Conservation (phyloP, 2,329 filamentous ascomycete species). For the Pleoardoris graminearum region DNA sequence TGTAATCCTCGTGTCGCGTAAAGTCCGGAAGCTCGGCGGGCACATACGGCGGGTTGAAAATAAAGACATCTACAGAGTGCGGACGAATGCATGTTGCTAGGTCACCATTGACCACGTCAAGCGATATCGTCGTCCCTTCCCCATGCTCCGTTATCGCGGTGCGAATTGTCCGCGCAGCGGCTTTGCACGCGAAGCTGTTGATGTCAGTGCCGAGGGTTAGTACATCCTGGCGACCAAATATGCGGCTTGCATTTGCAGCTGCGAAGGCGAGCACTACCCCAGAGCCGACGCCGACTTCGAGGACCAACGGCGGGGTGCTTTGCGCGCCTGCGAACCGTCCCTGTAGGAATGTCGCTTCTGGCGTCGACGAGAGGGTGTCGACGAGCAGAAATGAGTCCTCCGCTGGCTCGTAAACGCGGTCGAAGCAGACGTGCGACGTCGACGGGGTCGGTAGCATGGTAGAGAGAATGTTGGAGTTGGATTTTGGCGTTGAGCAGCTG, state of each 20-base stretch:
- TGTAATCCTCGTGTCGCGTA: constrained; percentile 44
- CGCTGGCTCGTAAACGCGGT: constrained; percentile 89
- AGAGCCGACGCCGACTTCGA: constrained; percentile 89
- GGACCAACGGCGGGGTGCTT: constrained; percentile 58
- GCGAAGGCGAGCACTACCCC: constrained; percentile 92
- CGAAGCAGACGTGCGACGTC: constrained; percentile 87
- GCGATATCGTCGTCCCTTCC: constrained; percentile 49
- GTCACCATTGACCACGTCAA: constrained; percentile 72
- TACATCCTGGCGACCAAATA: constrained; percentile 73
- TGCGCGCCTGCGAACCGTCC: constrained; percentile 57
- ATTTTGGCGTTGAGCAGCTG: no score
- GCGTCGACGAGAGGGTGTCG: constrained; percentile 77
- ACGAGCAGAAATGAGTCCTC: constrained; percentile 95
- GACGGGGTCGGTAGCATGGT: constrained; percentile 92
- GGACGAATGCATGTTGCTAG: constrained; percentile 64
- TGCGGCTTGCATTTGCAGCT: constrained; percentile 69
- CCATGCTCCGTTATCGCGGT: constrained; percentile 49
- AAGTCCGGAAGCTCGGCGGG: constrained; percentile 74
- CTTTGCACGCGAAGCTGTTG: constrained; percentile 79
- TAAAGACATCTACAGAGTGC: constrained; percentile 73
- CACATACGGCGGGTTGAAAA: constrained; percentile 98
- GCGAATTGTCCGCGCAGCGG: constrained; percentile 70
- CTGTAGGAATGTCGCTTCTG: constrained; percentile 71
- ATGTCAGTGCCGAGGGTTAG: constrained; percentile 81
- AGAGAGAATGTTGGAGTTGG: constrained; percentile 15